Evolutionary conservation across 352 stramenopile species (phyloP), one percentile per base, ranked within the genome.

Genomic region (Pythium dissotocum): DNA sequence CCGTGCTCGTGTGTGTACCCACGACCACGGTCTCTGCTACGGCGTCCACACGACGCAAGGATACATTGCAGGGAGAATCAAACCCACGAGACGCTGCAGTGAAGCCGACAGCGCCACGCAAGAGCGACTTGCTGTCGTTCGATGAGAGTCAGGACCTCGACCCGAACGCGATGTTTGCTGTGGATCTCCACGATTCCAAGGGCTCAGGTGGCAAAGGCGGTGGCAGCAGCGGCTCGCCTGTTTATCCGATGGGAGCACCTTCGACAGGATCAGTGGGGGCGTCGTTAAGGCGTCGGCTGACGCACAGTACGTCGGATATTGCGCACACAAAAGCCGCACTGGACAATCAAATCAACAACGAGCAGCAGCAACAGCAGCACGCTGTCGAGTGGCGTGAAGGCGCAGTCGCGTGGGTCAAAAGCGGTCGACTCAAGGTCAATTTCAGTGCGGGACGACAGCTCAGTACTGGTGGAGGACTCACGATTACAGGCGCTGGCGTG

Each of bases 361-460:
- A 21, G 42, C 26, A 58, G 36, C 30, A 26, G 18, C n/a, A 61
- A 59, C 16, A 28, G 12, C 28, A 33, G 24, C 30, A 49, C 21
- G 21, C 59, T 24, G 64, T 76, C 44, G 80, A 89, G 63, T 89
- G 80, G 80, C 77, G 80, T 14, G 76, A 89, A 65, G 80, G 78
- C 51, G 86, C 76, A 1, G 78, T 89, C 32, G 71, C 78, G 44
- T 87, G 80, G 80, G 77, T 89, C 53, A 80, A 78, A 57, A 81
- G 82, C 42, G 77, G 78, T 4, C 75, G 77, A 48, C 68, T 89
- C 46, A 87, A 87, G 62, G 78, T 89, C 58, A 85, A 85, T 46
- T 88, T 87, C 52, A 77, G 72, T 26, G 71, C 68, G 32, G 76
- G 76, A 0, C 75, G 77, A 12, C 74, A 85, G 61, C 72, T 85